Evolutionary conservation across 1,284 basidiomycete genomes (phyloP).

Genomic region (Pascua sp.): DNA sequence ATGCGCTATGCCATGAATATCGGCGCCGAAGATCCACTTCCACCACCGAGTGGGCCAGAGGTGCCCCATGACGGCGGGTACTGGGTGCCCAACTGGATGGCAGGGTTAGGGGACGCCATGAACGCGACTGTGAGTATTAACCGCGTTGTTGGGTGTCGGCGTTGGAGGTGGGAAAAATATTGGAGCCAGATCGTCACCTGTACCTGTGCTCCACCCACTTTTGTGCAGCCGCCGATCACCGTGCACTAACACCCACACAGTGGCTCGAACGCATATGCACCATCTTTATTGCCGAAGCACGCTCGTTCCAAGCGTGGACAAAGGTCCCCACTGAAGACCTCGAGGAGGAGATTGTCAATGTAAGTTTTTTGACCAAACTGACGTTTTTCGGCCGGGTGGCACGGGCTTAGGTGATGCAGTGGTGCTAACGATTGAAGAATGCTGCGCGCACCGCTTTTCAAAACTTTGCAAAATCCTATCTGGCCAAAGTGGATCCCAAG

Average conservation of each 20-base stretch:
- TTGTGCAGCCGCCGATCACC: neutral
- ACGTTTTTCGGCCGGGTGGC: neutral
- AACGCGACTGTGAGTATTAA: conserved; percentile 19
- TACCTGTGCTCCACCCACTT: neutral
- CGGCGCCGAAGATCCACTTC: conserved; percentile 18
- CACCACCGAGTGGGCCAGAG: conserved; percentile 10
- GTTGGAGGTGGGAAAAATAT: neutral
- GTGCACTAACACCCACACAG: conserved; percentile 3
- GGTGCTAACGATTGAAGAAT: conserved; percentile 5
- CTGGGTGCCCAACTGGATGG: conserved; percentile 23
- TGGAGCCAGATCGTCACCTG: neutral
- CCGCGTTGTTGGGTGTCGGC: neutral
- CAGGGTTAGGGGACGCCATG: conserved; percentile 10
- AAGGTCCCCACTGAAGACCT: conserved; percentile 24
- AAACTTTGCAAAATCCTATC: conserved; percentile 43
- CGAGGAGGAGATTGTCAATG: conserved; percentile 20
- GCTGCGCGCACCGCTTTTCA: conserved; percentile 39
- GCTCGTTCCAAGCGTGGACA: conserved; percentile 7
- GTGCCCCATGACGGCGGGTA: conserved; percentile 1
- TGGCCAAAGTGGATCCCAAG: conserved; percentile 35
- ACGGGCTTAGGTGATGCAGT: neutral
- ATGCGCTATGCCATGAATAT: conserved; percentile 24
- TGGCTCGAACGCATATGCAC: conserved; percentile 21
- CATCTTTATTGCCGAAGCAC: conserved; percentile 19
- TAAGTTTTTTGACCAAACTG: neutral